Percentiles rank a stretch among this genome's conserved stretches.
phyloP scores from a whole-genome alignment of 1,139 yeast genomes.

The Suhomyces kunorum region DNA sequence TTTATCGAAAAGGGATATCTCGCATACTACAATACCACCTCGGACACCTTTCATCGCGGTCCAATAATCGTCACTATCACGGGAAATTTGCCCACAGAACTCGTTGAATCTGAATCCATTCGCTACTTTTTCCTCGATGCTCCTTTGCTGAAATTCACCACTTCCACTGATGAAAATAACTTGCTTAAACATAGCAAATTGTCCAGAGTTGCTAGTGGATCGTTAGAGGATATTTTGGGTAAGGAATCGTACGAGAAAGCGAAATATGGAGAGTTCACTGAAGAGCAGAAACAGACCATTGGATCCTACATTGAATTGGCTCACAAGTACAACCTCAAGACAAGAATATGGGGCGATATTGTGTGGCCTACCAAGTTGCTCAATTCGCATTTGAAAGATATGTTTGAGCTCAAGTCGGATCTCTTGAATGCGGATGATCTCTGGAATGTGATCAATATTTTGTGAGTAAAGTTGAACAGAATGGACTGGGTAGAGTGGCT shows the following conservation, averaged over 20 bases:
- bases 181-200: constrained; percentile 27
- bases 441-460: constrained; percentile 23
- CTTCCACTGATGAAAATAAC: constrained; percentile 10
- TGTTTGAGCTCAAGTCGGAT: constrained; percentile 36
- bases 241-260: constrained; percentile 19
- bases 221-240: constrained; percentile 35
- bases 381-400: constrained; percentile 30
- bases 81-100: constrained; percentile 41
- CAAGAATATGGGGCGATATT: constrained; percentile 48
- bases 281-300: constrained; percentile 24
- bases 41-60: constrained; percentile 29
- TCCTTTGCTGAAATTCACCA: constrained; percentile 32
- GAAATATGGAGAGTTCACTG: constrained; percentile 22
- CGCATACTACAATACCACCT: constrained; percentile 33
- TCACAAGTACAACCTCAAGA: constrained; percentile 38
- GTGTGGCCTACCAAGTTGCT: constrained; percentile 40
- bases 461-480: not conserved
- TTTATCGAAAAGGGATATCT: constrained; percentile 38
- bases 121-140: constrained; percentile 44
- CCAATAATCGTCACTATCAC: constrained; percentile 45
- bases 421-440: constrained; percentile 45
- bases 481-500: no score
- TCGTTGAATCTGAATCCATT: constrained; percentile 26
- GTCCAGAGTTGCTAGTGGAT: constrained; percentile 40
- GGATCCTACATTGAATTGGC: constrained; percentile 30